Conservation (phyloP, 1,284 basidiomycete species). For the Hymenochaete sp. region DNA sequence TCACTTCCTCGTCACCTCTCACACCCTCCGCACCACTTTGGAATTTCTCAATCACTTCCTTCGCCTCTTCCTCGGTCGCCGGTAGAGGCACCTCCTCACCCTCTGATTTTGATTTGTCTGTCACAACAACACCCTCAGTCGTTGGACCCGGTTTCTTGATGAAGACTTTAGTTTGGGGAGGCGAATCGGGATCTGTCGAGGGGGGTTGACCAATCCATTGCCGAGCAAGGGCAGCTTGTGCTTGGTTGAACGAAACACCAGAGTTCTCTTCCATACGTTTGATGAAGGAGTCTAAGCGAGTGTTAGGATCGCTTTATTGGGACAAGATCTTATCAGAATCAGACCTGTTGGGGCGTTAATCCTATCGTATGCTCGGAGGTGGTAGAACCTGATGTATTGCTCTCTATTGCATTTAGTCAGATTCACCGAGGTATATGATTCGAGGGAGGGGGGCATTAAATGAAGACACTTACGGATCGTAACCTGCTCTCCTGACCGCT, state of each 20-base stretch:
- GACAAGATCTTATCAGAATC: slow-evolving; percentile 24
- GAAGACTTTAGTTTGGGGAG: slow-evolving; percentile 42
- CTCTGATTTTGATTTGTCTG: slow-evolving; percentile 45
- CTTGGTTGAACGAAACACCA: slow-evolving; percentile 75
- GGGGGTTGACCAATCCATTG: slow-evolving; percentile 60
- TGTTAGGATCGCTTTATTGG: slow-evolving; percentile 7
- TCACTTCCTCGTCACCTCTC: slow-evolving; percentile 49
- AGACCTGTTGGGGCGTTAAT: slow-evolving; percentile 72
- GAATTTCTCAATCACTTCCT: slow-evolving; percentile 55
- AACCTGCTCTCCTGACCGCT: slow-evolving; percentile 68
- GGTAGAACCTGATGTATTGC: slow-evolving; percentile 76
- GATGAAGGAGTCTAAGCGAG: slow-evolving; percentile 45
- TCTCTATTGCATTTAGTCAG: neutral
- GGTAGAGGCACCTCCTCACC: slow-evolving; percentile 61
- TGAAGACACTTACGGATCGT: slow-evolving; percentile 57
- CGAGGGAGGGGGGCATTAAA: slow-evolving; percentile 3
- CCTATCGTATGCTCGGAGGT: slow-evolving; percentile 83
- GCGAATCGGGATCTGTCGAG: slow-evolving; percentile 33
- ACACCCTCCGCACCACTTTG: slow-evolving; percentile 49
- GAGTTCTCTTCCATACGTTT: slow-evolving; percentile 63
- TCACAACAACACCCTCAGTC: slow-evolving; percentile 31
- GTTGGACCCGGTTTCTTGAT: slow-evolving; percentile 42
- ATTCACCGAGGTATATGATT: neutral
- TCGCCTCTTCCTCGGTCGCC: slow-evolving; percentile 53
- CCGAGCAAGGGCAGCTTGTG: slow-evolving; percentile 81